Conservation (phyloP, 1,139 yeast genomes). For the Tardiomyces blankii region DNA sequence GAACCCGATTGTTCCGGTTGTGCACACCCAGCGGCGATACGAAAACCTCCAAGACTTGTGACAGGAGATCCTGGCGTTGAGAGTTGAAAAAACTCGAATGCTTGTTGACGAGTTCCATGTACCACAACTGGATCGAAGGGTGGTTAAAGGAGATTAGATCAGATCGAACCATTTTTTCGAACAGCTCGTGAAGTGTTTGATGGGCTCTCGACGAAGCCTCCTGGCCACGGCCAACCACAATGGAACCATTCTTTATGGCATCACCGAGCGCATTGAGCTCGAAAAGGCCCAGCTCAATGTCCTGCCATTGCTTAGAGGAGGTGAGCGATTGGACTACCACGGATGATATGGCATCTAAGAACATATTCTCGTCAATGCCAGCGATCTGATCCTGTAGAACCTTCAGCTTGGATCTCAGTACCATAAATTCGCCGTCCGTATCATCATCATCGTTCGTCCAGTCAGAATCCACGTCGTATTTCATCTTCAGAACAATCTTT, state of each 20-base stretch:
- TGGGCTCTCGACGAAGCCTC: conserved; percentile 36
- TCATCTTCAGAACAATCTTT: conserved; percentile 67
- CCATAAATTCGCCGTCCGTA: conserved; percentile 68
- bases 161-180: conserved; percentile 54
- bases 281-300: conserved; percentile 74
- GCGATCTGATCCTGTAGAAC: conserved; percentile 82
- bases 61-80: conserved; percentile 33
- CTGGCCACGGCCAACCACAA: conserved; percentile 50
- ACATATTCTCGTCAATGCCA: conserved; percentile 58
- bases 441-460: conserved; percentile 39
- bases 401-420: conserved; percentile 61
- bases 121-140: conserved; percentile 67
- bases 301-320: conserved; percentile 27
- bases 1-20: conserved; percentile 49
- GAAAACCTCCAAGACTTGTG: conserved; percentile 63
- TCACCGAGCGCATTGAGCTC: conserved; percentile 76
- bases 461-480: conserved; percentile 65
- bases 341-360: conserved; percentile 55
- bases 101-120: conserved; percentile 76
- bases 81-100: conserved; percentile 58
- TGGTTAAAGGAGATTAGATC: conserved; percentile 41
- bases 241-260: conserved; percentile 59
- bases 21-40: conserved; percentile 75
- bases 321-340: conserved; percentile 50
- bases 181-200: conserved; percentile 31